Evolutionary conservation across 2,329 filamentous ascomycete genomes (phyloP).

Genomic region (Atkinsonella texensis): DNA sequence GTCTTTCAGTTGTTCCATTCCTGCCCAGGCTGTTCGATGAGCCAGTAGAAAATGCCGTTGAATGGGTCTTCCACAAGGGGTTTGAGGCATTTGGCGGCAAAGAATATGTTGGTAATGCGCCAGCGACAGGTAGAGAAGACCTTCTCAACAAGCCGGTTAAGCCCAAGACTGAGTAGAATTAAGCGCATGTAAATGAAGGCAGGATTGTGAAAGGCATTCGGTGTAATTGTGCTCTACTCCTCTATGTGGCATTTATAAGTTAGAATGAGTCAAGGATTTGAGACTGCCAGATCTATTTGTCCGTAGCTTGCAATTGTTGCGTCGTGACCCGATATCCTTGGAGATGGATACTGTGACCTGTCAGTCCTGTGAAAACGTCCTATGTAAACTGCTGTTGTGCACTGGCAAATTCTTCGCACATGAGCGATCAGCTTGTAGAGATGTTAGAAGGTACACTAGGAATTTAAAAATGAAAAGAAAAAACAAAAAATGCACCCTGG

Average conservation of each 20-base stretch:
- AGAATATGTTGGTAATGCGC: slow-evolving; percentile 41
- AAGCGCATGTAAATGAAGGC: background rate
- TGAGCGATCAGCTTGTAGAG: too few species aligned
- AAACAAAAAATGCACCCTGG: background rate
- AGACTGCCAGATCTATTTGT: too few species aligned
- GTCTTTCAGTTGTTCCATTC: slow-evolving; percentile 67
- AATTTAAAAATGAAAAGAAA: too few species aligned
- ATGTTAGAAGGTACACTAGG: too few species aligned
- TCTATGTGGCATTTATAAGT: background rate
- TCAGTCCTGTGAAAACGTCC: too few species aligned
- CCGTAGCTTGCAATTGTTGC: too few species aligned
- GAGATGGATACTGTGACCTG: too few species aligned
- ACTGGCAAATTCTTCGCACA: too few species aligned
- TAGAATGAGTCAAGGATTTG: too few species aligned
- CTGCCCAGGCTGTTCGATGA: slow-evolving; percentile 79
- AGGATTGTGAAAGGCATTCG: slow-evolving; percentile 7
- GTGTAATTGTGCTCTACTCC: background rate
- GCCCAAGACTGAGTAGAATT: slow-evolving; percentile 29
- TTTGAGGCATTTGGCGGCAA: slow-evolving; percentile 62
- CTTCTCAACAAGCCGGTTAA: slow-evolving; percentile 29
- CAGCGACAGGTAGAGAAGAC: slow-evolving; percentile 38
- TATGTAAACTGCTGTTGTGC: too few species aligned
- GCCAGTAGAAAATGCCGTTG: slow-evolving; percentile 82
- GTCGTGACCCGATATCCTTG: too few species aligned
- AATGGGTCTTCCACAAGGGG: slow-evolving; percentile 77